These are phyloP conservation scores for Rhododendron ferrugineum DNA, from an alignment of 148 eudicot species.

Conservation along the genomic window DNA sequence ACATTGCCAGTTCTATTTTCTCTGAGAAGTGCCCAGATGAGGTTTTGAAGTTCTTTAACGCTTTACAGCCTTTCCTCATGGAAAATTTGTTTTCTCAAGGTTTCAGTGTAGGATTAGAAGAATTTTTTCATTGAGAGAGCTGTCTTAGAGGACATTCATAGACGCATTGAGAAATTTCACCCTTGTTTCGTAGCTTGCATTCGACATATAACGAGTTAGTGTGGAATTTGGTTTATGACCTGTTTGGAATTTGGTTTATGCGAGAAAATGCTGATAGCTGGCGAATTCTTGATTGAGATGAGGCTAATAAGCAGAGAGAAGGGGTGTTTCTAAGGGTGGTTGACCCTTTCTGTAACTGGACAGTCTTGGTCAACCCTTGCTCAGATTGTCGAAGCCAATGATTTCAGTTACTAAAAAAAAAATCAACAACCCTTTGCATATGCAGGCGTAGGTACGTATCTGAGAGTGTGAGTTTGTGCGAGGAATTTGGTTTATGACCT, in stretches of 20 bases:
- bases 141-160: constrained; percentile 33
- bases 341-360: not conserved
- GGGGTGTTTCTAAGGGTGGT: not conserved
- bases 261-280: too few relatives aligned
- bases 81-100: constrained; percentile 69
- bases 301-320: not conserved
- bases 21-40: constrained; percentile 69
- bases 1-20: constrained; percentile 56
- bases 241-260: too few relatives aligned
- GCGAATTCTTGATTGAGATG: not conserved
- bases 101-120: constrained; percentile 63
- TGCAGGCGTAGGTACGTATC: not conserved
- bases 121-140: constrained; percentile 47
- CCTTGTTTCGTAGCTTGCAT: constrained; percentile 45
- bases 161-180: constrained; percentile 42
- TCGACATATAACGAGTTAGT: constrained; percentile 45
- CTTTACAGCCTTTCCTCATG: constrained; percentile 79
- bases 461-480: not conserved
- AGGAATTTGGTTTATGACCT: not conserved
- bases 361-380: not conserved
- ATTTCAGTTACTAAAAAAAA: not conserved
- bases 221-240: too few relatives aligned
- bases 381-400: not conserved
- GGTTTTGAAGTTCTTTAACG: constrained; percentile 58
- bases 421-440: not conserved